These are phyloP conservation scores for Phytophthora agathidicida DNA, from an alignment of 352 stramenopile species.

Conservation along the genomic window DNA sequence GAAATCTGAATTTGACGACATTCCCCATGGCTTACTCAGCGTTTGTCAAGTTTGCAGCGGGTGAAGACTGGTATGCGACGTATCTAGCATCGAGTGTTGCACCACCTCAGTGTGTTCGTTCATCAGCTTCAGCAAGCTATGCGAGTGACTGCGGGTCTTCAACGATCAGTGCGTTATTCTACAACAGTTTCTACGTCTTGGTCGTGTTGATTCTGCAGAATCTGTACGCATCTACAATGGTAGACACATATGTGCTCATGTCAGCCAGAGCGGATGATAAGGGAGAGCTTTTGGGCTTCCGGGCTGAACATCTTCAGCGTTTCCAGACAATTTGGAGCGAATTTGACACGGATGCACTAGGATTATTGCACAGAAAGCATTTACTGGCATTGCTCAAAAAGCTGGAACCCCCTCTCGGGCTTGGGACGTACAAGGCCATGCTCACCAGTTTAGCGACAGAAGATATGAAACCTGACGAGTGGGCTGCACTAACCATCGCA, in stretches of 20 bases:
- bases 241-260: conserved; percentile 84
- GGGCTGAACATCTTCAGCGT: conserved; percentile 56
- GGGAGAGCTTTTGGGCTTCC: conserved; percentile 68
- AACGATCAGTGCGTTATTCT: conserved; percentile 70
- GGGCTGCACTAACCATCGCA: conserved; percentile 22
- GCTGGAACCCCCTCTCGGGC: conserved; percentile 59
- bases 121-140: conserved; percentile 14
- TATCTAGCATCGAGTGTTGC: conserved; percentile 73
- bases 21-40: conserved; percentile 75
- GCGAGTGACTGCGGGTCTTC: conserved; percentile 75
- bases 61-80: conserved; percentile 86
- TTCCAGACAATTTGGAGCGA: conserved; percentile 79
- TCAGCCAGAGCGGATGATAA: conserved; percentile 70
- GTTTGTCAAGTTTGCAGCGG: conserved; percentile 85
- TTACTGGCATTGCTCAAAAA: conserved; percentile 60
- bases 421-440: conserved; percentile 48
- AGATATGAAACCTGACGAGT: conserved; percentile 40
- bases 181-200: conserved; percentile 82
- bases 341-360: conserved; percentile 76
- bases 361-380: conserved; percentile 77
- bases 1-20: conserved; percentile 77
- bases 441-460: conserved; percentile 40
- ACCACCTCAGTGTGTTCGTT: conserved; percentile 61
- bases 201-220: conserved; percentile 84
- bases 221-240: conserved; percentile 81